Evolutionary conservation across 371 early-diverging fungal genomes (phyloP), one percentile per base, ranked within the genome.

Genomic region (Circinella umbellata): DNA sequence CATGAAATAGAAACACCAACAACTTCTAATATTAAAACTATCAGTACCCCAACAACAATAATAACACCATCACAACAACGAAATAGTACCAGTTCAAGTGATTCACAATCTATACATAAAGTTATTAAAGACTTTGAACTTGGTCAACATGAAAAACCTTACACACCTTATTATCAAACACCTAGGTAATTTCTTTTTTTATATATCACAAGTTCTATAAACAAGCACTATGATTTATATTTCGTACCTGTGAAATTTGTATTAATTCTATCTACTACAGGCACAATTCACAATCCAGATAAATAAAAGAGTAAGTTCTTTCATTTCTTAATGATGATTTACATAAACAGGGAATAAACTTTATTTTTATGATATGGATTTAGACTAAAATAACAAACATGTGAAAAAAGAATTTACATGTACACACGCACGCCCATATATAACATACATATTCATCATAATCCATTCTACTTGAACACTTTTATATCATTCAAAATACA

Each of bases 41-140:
- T 42, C 4, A 37, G 39, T 15, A 20, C 39, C n/a, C n/a, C 38
- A 38, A 17, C 61, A 60, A 37, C 61, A 60, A 17, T 37, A 60
- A 37, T 14, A 61, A 38, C 51, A 51, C 18, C 59, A 37, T 48
- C 68, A 17, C 39, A 18, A 15, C 68, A 59, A 35, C 37, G 36
- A 46, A 57, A 34, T 14, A 67, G 34, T 34, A 42, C 42, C 20
- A 49, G 65, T 36, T 38, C 39, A 61, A 27, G 67, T 39, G 77
- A 77, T 27, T 53, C 72, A 18, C 72, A 73, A 38, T 76, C 78
- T 11, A 70, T 82, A 42, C 80, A 82, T 53, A 77, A 74, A 46
- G 77, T 77, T 5, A 78, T 80, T 63, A 75, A 77, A 42, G 73
- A 80, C 39, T 57, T 80, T n/a, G 80, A 82, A 60, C n/a, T 82